A percentile compares a stretch with the other conserved stretches of the same genome.
Evolutionary conservation across 2,329 filamentous ascomycete genomes (phyloP).

Genomic region (Arachnopeziza araneosa): DNA sequence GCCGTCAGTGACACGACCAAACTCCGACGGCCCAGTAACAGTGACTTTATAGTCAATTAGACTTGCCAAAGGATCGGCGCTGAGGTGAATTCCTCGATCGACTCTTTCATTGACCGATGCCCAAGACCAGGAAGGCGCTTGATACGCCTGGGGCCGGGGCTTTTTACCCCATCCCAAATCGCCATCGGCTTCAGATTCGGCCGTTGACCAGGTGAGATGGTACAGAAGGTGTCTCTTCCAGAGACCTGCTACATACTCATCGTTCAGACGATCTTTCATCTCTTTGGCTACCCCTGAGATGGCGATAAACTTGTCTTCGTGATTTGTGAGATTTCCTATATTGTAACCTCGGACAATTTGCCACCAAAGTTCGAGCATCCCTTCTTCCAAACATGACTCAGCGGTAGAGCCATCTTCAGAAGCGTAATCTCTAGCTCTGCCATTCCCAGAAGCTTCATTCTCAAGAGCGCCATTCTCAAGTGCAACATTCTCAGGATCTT

Average conservation of each 20-base stretch:
- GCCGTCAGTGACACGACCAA: background rate
- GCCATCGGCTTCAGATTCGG: background rate
- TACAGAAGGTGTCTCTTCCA: background rate
- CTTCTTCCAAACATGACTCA: background rate
- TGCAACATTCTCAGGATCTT: background rate
- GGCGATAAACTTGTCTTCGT: constrained; percentile 1
- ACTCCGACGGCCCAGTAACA: background rate
- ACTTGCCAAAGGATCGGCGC: background rate
- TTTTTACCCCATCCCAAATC: background rate
- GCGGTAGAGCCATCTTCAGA: background rate
- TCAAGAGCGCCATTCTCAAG: too few species aligned
- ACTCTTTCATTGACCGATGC: background rate
- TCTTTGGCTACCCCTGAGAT: constrained; percentile 1
- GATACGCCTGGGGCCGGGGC: background rate
- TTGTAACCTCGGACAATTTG: background rate
- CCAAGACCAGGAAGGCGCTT: constrained; percentile 2
- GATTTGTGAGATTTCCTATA: background rate
- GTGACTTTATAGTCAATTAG: background rate
- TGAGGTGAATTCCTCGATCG: background rate
- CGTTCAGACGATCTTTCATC: background rate
- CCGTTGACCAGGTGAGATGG: background rate
- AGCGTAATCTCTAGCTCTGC: too few species aligned
- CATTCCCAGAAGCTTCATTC: too few species aligned
- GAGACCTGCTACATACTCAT: constrained; percentile 2
- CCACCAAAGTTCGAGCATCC: background rate